Percentiles rank a stretch among this genome's conserved stretches.
Conservation (phyloP, 2,329 filamentous ascomycete genomes). For the Gnomoniopsis smithogilvyi region DNA sequence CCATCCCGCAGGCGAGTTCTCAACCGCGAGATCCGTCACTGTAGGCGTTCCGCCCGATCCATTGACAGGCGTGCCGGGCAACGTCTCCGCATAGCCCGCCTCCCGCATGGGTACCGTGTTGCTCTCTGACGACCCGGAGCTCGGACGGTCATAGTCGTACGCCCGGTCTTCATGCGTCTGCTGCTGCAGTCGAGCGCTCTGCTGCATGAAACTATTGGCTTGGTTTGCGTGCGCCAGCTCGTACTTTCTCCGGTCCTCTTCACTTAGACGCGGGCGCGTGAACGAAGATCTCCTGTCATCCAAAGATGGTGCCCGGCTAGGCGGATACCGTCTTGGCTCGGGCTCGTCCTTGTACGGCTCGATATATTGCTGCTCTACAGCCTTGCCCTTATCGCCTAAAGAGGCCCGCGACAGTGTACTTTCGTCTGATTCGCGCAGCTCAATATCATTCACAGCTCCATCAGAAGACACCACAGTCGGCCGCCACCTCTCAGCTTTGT, state of each 20-base stretch:
- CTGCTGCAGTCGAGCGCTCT: slow-evolving; percentile 36
- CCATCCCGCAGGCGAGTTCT: not conserved
- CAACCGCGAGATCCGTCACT: not conserved
- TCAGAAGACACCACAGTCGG: slow-evolving; percentile 16
- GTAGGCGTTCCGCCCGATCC: not conserved
- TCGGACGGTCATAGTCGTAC: not conserved
- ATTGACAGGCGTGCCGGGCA: slow-evolving; percentile 16
- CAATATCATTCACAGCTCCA: slow-evolving; percentile 22
- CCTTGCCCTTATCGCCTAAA: slow-evolving; percentile 35
- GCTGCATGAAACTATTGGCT: slow-evolving; percentile 32
- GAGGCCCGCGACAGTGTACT: slow-evolving; percentile 60
- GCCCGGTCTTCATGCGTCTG: slow-evolving; percentile 22
- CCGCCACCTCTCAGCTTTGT: slow-evolving; percentile 15
- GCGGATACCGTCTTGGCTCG: slow-evolving; percentile 55
- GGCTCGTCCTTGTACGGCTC: slow-evolving; percentile 6
- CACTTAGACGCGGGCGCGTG: slow-evolving; percentile 65
- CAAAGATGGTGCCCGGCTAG: slow-evolving; percentile 53
- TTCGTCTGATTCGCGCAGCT: slow-evolving; percentile 54
- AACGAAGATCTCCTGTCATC: too few species aligned
- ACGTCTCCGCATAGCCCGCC: slow-evolving; percentile 16
- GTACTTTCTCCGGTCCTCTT: slow-evolving; percentile 73
- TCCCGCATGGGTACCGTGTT: not conserved
- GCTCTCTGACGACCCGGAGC: not conserved
- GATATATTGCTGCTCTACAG: not conserved
- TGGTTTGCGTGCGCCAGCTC: slow-evolving; percentile 62